Base-by-base conservation (phyloP, 2,329 filamentous ascomycete species). In the Ascochyta clinopodiicola region DNA sequence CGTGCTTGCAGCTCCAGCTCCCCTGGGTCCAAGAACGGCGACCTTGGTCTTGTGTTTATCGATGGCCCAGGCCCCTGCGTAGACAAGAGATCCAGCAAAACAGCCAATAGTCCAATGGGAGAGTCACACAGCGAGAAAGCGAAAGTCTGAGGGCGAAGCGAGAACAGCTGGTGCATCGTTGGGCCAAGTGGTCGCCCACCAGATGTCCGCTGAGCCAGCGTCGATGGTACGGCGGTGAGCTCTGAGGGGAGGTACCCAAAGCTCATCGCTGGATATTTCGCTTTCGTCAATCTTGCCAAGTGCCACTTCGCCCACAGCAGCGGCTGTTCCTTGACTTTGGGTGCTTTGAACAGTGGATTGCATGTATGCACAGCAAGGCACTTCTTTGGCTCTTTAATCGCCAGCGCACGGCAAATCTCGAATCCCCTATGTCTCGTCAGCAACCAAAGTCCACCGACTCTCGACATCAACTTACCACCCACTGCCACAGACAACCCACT, bases 281-380 rank as follows among this genome's bases (percentile, higher is more conserved):
- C 73, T 27, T 55, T 46, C 1, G 72, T 75, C 7, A 77, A 22
- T 77, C 69, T 59, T 62, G 84, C 86, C 21, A 86, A 57, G 1
- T 77, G 80, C 78, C 84, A 87, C 63, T 84, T 86, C 8, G 81
- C 60, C 80, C 82, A 88, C 24, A 78, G 79, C 22, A 80, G 54
- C 0, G 80, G 79, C 1, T 79, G 77, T 2, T 72, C 70, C 17
- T 74, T 72, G 0, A 81, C 60, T 9, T 64, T 81, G 2, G 87
- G 87, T 31, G 78, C 68, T 1, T 69, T 68, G 12, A 88, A 74
- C 0, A 81, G 78, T 2, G 87, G 86, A 10, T 84, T 83, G 37
- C 87, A 80, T 4, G 88, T 79, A 70, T 89, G 86, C 1, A 84
- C 78, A 0, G 84, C 87, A 4, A 86, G 61, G 63, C 86, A 88